Base-by-base conservation (phyloP, 1,284 basidiomycete species). In the Pascua guehoae region DNA sequence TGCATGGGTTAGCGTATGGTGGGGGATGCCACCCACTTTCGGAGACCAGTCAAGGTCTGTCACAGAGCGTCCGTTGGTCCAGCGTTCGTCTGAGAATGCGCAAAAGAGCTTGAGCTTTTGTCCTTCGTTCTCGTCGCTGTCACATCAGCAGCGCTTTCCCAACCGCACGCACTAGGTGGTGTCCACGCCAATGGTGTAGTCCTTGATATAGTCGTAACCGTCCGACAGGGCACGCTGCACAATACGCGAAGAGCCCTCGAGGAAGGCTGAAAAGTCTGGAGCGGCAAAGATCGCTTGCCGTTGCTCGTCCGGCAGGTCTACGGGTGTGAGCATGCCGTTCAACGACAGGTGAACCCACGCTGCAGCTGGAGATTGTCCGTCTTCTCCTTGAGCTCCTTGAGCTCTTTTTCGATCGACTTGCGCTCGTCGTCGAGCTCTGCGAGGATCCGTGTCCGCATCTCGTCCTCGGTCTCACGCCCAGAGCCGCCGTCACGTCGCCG, bases 11-110 rank as follows among this genome's bases (percentile, higher is more conserved):
- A 54, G 47, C 37, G 4, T 3, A 12, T 17, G n/a, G 11, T 7
- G 38, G n/a, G 12, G 15, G 24, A 37, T 11, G 42, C 12, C 14
- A 36, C 78, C 65, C 60, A 88, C 93, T 81, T 94, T 95, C 1
- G 90, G 88, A 51, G 92, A 96, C 96, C 96, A 99, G 72, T 98
- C 96, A 14, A 98, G 81, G 63, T 90, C 92, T 0, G 96, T 98
- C 54, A 99, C 89, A 12, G 92, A 94, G 52, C 96, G 81, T 67
- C 94, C 92, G 72, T 88, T 88, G 9, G 88, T 88, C 78, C 89
- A 89, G 44, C 88, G 82, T 69, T 94, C 90, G 68, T 94, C 91
- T 60, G 83, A 87, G 76, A 96, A 97, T 37, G 88, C 86, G 66
- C 93, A 95, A 18, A 93, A 81, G 24, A 86, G 84, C 74, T 93